Evolutionary conservation across 2,329 filamentous ascomycete genomes (phyloP).

Genomic region (Fusarium anthophilum): DNA sequence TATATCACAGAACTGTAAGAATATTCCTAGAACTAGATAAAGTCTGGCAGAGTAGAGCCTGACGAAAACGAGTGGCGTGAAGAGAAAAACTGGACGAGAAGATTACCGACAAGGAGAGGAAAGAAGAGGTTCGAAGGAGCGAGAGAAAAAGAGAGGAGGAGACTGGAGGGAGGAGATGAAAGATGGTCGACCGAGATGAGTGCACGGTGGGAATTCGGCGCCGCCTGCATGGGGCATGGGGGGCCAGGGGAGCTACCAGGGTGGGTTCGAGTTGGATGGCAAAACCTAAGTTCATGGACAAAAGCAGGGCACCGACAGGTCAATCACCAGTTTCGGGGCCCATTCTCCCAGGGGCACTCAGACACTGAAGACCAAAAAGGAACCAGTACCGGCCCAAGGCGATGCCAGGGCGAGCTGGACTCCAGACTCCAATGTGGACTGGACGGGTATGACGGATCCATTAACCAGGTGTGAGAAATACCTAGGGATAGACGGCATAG

Average conservation of each 20-base stretch:
- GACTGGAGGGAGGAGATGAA: conserved; percentile 37
- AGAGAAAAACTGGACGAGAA: conserved; percentile 47
- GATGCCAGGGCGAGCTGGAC: conserved; percentile 21
- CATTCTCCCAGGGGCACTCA: conserved; percentile 32
- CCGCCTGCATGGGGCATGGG: conserved; percentile 26
- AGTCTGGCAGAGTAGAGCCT: conserved; percentile 41
- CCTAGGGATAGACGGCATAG: conserved; percentile 1
- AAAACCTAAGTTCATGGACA: conserved; percentile 4
- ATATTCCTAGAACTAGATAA: conserved; percentile 40
- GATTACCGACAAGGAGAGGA: conserved; percentile 42
- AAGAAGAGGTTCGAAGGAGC: conserved; percentile 38
- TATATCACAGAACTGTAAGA: conserved; percentile 23
- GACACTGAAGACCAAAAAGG: conserved; percentile 24
- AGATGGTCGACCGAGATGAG: conserved; percentile 43
- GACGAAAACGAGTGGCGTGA: conserved; percentile 52
- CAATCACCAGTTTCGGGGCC: conserved; percentile 24
- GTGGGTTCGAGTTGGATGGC: conserved; percentile 26
- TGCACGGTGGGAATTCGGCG: conserved; percentile 39
- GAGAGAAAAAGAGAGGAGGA: conserved; percentile 39
- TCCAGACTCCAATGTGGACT: neutral
- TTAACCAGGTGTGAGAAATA: conserved; percentile 24
- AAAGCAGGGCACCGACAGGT: conserved; percentile 35
- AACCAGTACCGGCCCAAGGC: conserved; percentile 25
- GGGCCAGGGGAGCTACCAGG: conserved; percentile 6
- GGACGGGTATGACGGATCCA: conserved; percentile 19